phyloP scores from a whole-genome alignment of 176 grass and related monocot genomes.

The Aegilops speltoides region DNA sequence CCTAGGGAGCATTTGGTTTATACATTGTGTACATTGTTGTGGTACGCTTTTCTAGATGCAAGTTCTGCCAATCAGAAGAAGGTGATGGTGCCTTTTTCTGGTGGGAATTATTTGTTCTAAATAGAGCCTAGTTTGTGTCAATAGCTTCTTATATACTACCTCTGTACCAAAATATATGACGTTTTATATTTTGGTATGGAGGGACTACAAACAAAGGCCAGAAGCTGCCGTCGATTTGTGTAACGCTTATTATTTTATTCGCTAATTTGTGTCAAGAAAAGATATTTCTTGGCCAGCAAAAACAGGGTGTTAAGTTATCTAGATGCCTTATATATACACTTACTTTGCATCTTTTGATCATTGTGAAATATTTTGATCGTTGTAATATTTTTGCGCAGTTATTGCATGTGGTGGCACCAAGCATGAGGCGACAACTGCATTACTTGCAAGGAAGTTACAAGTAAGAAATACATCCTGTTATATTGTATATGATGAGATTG shows the following conservation, averaged over 20 bases:
- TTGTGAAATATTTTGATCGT: conserved; percentile 1
- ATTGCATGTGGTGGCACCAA: conserved; percentile 46
- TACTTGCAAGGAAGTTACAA: conserved; percentile 31
- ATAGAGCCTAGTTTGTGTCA: background rate
- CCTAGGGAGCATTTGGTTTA: too few relatives aligned
- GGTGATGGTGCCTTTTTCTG: too few relatives aligned
- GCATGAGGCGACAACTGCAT: conserved; percentile 33
- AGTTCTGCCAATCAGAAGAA: too few relatives aligned
- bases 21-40: background rate
- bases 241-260: background rate
- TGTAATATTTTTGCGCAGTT: conserved; percentile 20
- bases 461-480: conserved; percentile 25
- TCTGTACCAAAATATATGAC: too few relatives aligned
- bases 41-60: background rate
- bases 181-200: too few relatives aligned
- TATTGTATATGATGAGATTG: background rate
- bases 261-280: background rate
- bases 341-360: conserved; percentile 10
- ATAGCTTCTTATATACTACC: background rate
- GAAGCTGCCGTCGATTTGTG: background rate
- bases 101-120: too few relatives aligned
- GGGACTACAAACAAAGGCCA: background rate
- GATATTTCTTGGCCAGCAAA: background rate
- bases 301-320: background rate
- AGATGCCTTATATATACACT: background rate